Base-by-base conservation (phyloP, 2,329 filamentous ascomycete species). In the Pestalotiopsis sp. region DNA sequence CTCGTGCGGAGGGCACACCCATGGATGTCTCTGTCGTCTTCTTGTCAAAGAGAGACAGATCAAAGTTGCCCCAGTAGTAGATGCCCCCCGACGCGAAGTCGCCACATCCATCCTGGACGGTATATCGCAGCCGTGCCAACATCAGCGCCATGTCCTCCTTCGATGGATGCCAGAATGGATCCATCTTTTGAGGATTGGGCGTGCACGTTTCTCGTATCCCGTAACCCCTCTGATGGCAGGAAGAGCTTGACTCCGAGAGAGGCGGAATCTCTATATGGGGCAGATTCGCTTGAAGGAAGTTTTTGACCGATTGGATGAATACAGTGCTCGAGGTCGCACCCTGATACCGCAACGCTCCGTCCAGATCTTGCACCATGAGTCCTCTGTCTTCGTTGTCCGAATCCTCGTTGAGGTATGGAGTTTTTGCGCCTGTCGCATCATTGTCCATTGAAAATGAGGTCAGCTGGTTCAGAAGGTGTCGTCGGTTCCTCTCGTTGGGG, bases 281-380 rank as follows among this genome's bases (percentile, higher is more conserved):
- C 23, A 81, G 72, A 20, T 82, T 75, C 14, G 79, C 80, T 52
- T 75, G 75, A 76, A 87, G 84, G 69, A 86, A 82, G 65, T 81
- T 80, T 70, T 86, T 86, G 57, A 87, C 74, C 20, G 82, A 77
- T 68, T 87, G 84, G 4, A 86, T 79, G 66, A 86, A 86, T 1
- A 82, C 84, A 12, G 84, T 83, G 17, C 83, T 84, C 25, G 84
- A 85, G 7, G 84, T 86, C 72, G 83, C 83, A 52, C 85, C 85
- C 2, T 85, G 79, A 72, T 84, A 86, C 13, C 84, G 81, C 1
- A 80, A 75, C 27, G 79, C 82, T 27, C 84, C 84, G 59, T 83
- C 80, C 3, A 76, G 75, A 69, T 87, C 85, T 31, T 81, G 78
- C 5, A 87, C 78, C 20, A 84, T 74, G 23, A 81, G 78, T 7